phyloP scores from a whole-genome alignment of 257 asterid genomes.

The Dorcoceras hygrometricum region DNA sequence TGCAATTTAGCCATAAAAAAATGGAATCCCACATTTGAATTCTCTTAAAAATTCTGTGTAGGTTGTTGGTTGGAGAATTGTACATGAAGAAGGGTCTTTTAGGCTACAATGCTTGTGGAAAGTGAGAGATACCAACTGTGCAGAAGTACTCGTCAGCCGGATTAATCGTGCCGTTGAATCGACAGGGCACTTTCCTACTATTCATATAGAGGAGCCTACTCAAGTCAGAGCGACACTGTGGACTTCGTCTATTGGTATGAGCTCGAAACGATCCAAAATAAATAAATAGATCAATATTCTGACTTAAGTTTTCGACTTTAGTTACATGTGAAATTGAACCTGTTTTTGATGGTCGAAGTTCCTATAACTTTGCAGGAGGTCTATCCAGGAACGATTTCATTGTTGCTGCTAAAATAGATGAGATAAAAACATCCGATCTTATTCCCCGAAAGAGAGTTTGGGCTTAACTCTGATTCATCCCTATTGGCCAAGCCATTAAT shows the following conservation, averaged over 20 bases:
- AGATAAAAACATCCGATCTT: conserved; percentile 75
- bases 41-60: conserved; percentile 25
- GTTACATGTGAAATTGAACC: neutral
- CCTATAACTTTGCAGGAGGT: conserved; percentile 57
- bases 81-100: conserved; percentile 44
- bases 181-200: conserved; percentile 57
- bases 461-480: conserved; percentile 37
- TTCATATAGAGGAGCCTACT: conserved; percentile 62
- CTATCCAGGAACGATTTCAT: conserved; percentile 83
- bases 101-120: conserved; percentile 75
- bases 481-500: too few species aligned
- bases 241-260: conserved; percentile 68
- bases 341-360: neutral
- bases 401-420: conserved; percentile 79
- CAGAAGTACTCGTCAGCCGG: conserved; percentile 63
- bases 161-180: conserved; percentile 47
- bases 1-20: too few species aligned
- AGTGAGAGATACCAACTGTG: conserved; percentile 64
- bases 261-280: neutral
- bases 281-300: too few species aligned
- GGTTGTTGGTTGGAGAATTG: conserved; percentile 87
- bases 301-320: neutral
- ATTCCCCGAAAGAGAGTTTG: conserved; percentile 76
- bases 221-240: conserved; percentile 63
- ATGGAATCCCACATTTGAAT: too few species aligned